Evolutionary conservation across 2,329 filamentous ascomycete genomes (phyloP).

Genomic region (Hortaea sp.): DNA sequence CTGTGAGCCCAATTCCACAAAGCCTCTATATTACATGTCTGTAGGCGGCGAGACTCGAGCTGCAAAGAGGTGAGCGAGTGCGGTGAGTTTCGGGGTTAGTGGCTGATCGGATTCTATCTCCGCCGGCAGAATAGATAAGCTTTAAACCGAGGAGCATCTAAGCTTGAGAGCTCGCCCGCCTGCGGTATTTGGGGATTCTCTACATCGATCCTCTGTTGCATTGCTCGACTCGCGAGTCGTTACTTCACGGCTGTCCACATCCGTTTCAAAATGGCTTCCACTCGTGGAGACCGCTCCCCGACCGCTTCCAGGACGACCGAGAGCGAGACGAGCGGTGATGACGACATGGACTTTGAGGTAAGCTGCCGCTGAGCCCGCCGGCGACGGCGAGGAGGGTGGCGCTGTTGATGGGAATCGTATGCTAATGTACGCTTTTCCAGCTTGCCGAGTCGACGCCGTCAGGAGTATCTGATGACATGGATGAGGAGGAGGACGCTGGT

Average conservation of each 20-base stretch:
- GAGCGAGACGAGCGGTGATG: constrained; percentile 25
- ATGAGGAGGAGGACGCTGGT: constrained; percentile 32
- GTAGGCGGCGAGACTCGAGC: too few species aligned
- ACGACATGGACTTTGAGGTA: constrained; percentile 43
- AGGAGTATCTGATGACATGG: constrained; percentile 24
- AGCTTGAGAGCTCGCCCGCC: background rate
- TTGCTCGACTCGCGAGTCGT: too few species aligned
- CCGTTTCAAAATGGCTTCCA: too few species aligned
- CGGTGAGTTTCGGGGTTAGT: too few species aligned
- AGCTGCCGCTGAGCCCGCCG: background rate
- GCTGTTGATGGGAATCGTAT: background rate
- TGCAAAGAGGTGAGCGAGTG: too few species aligned
- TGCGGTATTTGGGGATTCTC: background rate
- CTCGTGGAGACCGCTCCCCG: background rate
- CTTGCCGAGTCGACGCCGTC: constrained; percentile 11
- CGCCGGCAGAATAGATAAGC: background rate
- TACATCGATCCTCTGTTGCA: background rate
- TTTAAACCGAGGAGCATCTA: background rate
- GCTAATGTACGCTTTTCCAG: constrained; percentile 6
- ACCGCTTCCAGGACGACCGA: background rate
- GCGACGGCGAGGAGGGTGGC: background rate
- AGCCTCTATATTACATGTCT: too few species aligned
- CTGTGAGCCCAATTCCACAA: too few species aligned
- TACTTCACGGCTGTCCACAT: too few species aligned
- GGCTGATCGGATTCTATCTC: background rate